Conservation (phyloP, 164 flowering plant genomes). For the Vitis cinerea region DNA sequence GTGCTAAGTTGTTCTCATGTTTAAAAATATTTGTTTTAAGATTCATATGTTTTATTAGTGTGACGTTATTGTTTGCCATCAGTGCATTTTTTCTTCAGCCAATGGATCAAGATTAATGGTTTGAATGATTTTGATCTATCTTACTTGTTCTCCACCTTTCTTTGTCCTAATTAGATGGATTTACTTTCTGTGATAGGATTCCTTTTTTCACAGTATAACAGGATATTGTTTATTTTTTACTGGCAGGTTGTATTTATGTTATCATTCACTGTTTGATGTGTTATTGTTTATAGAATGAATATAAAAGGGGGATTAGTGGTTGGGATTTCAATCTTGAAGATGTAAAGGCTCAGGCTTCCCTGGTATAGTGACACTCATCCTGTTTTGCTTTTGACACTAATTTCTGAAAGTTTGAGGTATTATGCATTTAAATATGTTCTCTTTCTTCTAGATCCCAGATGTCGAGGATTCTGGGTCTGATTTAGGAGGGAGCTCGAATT, state of each 20-base stretch:
- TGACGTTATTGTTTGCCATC: not conserved
- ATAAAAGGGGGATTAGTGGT: conserved; percentile 92
- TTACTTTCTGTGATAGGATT: not conserved
- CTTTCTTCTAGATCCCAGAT: conserved; percentile 62
- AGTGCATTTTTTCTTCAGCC: not conserved
- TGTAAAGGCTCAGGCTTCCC: conserved; percentile 83
- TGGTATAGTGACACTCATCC: conserved; percentile 43
- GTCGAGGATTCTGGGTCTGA: conserved; percentile 50
- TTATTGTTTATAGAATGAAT: conserved; percentile 62
- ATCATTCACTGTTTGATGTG: not conserved
- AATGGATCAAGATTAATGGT: not conserved
- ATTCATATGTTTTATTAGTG: not conserved
- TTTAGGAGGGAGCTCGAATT: conserved; percentile 40
- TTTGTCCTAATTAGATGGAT: not conserved
- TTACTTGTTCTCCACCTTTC: not conserved
- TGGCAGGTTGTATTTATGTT: not conserved
- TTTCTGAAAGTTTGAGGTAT: too few relatives aligned
- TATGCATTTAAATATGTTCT: conserved; percentile 2
- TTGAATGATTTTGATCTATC: not conserved
- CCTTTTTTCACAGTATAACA: not conserved
- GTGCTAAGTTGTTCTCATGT: not conserved
- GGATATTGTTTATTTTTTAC: not conserved
- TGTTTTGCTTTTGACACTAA: not conserved
- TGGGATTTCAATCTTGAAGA: conserved; percentile 96
- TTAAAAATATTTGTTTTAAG: not conserved